Conservation (phyloP, 164 flowering plant species). For the Magnolia changhungtana region DNA sequence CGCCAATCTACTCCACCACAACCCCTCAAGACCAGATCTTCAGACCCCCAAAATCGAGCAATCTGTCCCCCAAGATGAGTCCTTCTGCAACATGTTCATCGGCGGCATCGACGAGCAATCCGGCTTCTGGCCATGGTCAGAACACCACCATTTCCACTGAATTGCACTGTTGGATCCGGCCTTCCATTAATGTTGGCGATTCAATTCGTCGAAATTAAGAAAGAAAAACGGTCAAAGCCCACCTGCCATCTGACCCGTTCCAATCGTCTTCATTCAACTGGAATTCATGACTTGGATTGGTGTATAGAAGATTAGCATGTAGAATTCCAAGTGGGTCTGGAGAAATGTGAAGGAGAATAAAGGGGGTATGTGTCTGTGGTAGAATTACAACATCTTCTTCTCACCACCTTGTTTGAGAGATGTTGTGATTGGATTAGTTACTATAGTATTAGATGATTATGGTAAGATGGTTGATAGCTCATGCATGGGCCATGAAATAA, state of each 20-base stretch:
- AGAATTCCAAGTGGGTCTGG: constrained; percentile 8
- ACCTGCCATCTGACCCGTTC: not conserved
- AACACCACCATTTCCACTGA: constrained; percentile 72
- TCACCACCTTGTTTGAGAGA: constrained; percentile 6
- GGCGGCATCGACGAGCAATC: constrained; percentile 83
- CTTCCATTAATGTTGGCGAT: not conserved
- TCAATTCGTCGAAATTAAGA: not conserved
- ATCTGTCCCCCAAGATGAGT: constrained; percentile 59
- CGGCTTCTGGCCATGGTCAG: constrained; percentile 92
- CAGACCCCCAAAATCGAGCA: constrained; percentile 36
- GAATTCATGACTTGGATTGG: constrained; percentile 13
- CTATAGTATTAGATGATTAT: not conserved
- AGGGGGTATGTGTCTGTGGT: constrained; percentile 9
- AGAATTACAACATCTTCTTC: constrained; percentile 12
- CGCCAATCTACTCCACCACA: constrained; percentile 37
- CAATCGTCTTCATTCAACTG: not conserved
- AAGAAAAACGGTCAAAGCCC: not conserved
- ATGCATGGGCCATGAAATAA: constrained; percentile 17
- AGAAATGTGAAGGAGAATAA: constrained; percentile 17
- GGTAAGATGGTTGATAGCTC: constrained; percentile 7
- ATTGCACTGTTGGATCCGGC: not conserved
- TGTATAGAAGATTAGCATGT: constrained; percentile 16
- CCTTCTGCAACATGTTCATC: constrained; percentile 74
- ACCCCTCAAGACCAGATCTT: constrained; percentile 36
- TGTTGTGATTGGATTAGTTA: constrained; percentile 3